phyloP scores from a whole-genome alignment of 805 yeast genomes.

The Saccharomycopsis sp. region DNA sequence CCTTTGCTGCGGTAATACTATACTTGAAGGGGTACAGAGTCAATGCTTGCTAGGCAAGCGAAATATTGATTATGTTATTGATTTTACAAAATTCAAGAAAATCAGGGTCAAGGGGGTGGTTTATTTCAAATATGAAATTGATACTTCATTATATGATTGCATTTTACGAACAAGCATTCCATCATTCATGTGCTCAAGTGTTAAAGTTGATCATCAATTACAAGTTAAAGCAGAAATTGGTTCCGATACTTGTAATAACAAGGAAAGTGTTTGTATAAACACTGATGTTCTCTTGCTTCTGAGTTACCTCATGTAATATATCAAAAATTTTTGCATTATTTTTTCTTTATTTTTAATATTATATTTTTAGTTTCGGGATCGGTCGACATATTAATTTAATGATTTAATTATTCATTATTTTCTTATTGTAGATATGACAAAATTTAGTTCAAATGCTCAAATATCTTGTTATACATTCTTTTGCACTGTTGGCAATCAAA shows the following conservation, averaged over 20 bases:
- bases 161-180: constrained; percentile 8
- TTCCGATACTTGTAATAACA: constrained; percentile 6
- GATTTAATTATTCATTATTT: no score
- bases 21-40: neutral
- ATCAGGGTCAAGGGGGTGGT: constrained; percentile 8
- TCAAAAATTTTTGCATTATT: no score
- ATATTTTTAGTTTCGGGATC: no score
- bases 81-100: constrained; percentile 12
- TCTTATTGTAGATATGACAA: no score
- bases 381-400: no score
- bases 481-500: no score
- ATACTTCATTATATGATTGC: constrained; percentile 10
- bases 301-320: no score
- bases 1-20: constrained; percentile 17
- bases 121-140: constrained; percentile 14
- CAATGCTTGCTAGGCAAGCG: constrained; percentile 10
- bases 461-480: no score
- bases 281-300: constrained; percentile 14
- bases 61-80: constrained; percentile 7
- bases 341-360: no score
- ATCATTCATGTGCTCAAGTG: constrained; percentile 16
- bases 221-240: constrained; percentile 10
- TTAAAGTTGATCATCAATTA: constrained; percentile 16
- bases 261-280: constrained; percentile 5
- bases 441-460: no score